Percentiles rank a stretch among this genome's conserved stretches.
Conservation (phyloP, 2,329 filamentous ascomycete species). For the Madurella fahalii region DNA sequence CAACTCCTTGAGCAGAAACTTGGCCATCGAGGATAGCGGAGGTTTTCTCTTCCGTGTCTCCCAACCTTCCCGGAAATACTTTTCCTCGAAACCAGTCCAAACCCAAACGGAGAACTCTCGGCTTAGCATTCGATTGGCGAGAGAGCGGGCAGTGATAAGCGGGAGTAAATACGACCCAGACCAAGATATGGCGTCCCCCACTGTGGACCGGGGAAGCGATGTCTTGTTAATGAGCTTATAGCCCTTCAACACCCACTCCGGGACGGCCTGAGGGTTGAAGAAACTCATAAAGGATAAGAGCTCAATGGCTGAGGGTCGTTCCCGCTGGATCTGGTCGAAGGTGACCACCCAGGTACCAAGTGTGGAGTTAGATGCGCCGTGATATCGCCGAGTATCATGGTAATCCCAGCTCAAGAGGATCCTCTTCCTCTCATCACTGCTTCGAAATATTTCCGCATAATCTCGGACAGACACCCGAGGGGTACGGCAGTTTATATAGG, state of each 20-base stretch:
- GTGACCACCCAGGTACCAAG: conserved; percentile 27
- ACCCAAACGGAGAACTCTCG: too few species aligned
- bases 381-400: conserved; percentile 13
- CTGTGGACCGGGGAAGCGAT: neutral
- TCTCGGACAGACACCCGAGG: conserved; percentile 28
- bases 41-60: too few species aligned
- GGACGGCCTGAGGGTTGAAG: conserved; percentile 41
- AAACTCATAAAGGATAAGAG: conserved; percentile 44
- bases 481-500: conserved; percentile 28
- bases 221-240: neutral
- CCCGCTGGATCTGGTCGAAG: conserved; percentile 31
- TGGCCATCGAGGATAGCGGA: too few species aligned
- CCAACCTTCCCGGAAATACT: too few species aligned
- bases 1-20: too few species aligned
- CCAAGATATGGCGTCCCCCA: neutral
- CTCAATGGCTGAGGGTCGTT: conserved; percentile 33
- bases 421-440: conserved; percentile 8
- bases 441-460: conserved; percentile 36
- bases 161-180: neutral
- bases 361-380: conserved; percentile 22
- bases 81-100: too few species aligned
- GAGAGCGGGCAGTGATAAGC: neutral
- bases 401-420: conserved; percentile 4
- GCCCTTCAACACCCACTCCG: conserved; percentile 29
- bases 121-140: too few species aligned